Evolutionary conservation across 108 stramenopile species (phyloP), one percentile per base, ranked within the genome.

Genomic region (Bacterosira constricta): DNA sequence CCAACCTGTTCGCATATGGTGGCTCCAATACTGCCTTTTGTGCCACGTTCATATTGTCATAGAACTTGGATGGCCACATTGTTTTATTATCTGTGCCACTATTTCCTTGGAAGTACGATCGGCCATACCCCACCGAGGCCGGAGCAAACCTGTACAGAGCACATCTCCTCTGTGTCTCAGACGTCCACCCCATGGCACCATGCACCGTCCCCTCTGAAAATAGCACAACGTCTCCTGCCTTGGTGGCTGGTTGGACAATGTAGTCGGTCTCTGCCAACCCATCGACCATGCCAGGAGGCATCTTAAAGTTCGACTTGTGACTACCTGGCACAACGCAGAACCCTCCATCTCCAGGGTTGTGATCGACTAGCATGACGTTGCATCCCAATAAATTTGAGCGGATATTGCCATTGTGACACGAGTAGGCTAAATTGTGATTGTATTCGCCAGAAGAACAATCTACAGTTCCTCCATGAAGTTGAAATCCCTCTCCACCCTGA

Each of bases 131-230:
- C 58, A 83, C 80, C 2, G 90, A 93, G 3, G 90, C 79, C 0
- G 93, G 93, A 20, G 91, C 77, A 75, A 97, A 97, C 36, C 96
- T 77, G 69, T 90, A 97, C 56, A 97, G 80, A 3, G 89, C 90
- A 36, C 87, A 82, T 11, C 94, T 75, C 26, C 96, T 77, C 59
- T 90, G 90, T 25, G 42, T 25, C 9, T 84, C 75, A 0, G 70
- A 56, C 0, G 64, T 88, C 96, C 96, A 97, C 9, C 86, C 75
- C 83, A 93, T 76, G 7, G 94, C 94, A 30, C 96, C 96, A 78
- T 97, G 96, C 0, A 97, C 89, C 6, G 96, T 97, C 1, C 94
- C 96, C 65, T 97, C 96, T 29, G 78, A 81, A 66, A 95, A 97
- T 18, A 97, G 60, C 15, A 97, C 89, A 1, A 95, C 96, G 81